phyloP scores from a whole-genome alignment of 805 yeast genomes.

The Isabelozyma heimii region DNA sequence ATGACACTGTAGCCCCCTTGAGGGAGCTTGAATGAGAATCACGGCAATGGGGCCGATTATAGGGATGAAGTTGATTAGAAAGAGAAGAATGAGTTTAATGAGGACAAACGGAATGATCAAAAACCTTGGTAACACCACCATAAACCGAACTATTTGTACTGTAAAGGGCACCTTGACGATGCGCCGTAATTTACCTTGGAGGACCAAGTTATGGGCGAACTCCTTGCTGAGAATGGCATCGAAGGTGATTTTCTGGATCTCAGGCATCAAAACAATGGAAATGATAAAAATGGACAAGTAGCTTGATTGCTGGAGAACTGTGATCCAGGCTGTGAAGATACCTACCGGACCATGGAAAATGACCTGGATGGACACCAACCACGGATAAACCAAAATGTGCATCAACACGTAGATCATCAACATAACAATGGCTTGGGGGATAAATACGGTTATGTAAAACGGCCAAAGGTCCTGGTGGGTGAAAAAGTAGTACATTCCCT shows the following conservation, averaged over 20 bases:
- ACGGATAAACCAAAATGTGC: slow-evolving; percentile 42
- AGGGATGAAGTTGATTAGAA: slow-evolving; percentile 50
- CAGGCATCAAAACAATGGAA: slow-evolving; percentile 43
- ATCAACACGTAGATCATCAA: slow-evolving; percentile 31
- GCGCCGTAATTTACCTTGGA: slow-evolving; percentile 34
- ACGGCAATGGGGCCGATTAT: slow-evolving; percentile 56
- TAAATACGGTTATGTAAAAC: slow-evolving; percentile 36
- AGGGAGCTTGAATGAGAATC: slow-evolving; percentile 50
- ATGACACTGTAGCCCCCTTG: slow-evolving; percentile 52
- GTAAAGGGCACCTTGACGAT: slow-evolving; percentile 27
- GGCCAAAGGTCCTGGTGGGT: slow-evolving; percentile 46
- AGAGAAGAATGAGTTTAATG: slow-evolving; percentile 27
- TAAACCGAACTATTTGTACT: slow-evolving; percentile 22
- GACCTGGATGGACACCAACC: slow-evolving; percentile 39
- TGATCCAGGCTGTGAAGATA: slow-evolving; percentile 41
- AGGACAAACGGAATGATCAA: slow-evolving; percentile 42
- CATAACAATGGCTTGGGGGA: slow-evolving; percentile 46
- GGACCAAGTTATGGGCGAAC: slow-evolving; percentile 43
- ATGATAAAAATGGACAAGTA: slow-evolving; percentile 42
- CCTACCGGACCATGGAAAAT: slow-evolving; percentile 53
- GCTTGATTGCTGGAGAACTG: slow-evolving; percentile 42
- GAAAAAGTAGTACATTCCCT: slow-evolving; percentile 43
- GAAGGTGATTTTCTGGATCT: slow-evolving; percentile 44
- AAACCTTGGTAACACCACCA: slow-evolving; percentile 33
- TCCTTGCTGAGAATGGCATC: slow-evolving; percentile 48